Evolutionary conservation across 352 stramenopile species (phyloP), one percentile per base, ranked within the genome.

Genomic region (Peronosclerospora sorghi): DNA sequence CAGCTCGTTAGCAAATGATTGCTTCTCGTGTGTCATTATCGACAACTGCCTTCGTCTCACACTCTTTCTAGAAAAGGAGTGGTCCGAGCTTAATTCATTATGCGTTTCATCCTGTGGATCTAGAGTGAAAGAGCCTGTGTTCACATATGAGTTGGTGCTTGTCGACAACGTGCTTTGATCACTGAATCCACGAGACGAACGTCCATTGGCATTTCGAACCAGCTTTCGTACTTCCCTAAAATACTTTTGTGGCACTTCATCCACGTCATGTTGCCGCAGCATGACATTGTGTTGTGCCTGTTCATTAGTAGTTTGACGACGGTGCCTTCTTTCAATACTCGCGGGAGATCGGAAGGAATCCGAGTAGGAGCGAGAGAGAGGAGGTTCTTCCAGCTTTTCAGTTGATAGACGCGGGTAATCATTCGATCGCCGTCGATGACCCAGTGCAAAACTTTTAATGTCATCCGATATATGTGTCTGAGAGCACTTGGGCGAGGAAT

Each of bases 321-420:
- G 51, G 5, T 40, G 37, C 0, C 55, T 55, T n/a, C 56, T 50
- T 21, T 66, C 45, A n/a, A 57, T 50, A 13, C 62, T 56, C 1
- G 56, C 61, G 0, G 70, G 72, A 2, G 72, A 83, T 32, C 66
- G 58, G 32, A 80, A 85, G 9, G 72, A 68, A 20, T 87, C 75
- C 14, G 70, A 83, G 42, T 63, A 71, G 3, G 75, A 87, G 12
- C 73, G 60, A 7, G 71, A 68, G 9, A 85, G 43, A 1, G 45
- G 52, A 17, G 58, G 45, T 18, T 64, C 55, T 19, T 61, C 48
- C 19, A 64, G 28, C 32, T 51, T 55, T 23, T 50, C 46, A 1
- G 24, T 38, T 38, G 20, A 32, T 27, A 29, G 21, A 27, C 29
- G 32, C 32, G 56, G 37, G 2, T 58, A 30, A 1, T 45, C 50